Base-by-base conservation (phyloP, 768 basidiomycete species). In the Kwoniella dejecticola region DNA sequence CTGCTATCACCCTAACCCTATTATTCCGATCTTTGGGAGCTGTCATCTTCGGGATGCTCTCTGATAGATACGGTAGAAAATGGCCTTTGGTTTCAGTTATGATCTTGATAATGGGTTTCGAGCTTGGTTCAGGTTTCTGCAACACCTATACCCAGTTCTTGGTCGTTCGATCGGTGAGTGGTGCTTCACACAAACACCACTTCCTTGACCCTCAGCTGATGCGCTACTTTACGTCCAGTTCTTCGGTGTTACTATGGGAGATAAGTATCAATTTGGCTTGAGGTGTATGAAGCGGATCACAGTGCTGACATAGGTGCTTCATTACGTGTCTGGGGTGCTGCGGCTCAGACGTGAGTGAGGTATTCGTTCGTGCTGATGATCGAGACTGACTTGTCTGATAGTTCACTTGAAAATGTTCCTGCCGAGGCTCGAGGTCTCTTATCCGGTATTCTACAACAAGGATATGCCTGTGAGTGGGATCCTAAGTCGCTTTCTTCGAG, bases 41-140 rank as follows among this genome's bases (percentile, higher is more conserved):
- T 2, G 63, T 91, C 49, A 80, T 92, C 67, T 93, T 95, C 67
- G 92, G 91, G 46, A 76, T 92, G 42, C 69, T 88, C n/a, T 89
- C 89, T 1, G 94, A 96, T 76, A 85, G 94, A 3, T 95, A 82
- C 76, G 94, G 94, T 3, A 85, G 94, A 27, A 95, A 94, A 82
- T 98, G 92, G 92, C 92, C 92, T 3, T 82, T 68, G 4, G 70
- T 68, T 40, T 17, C 24, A n/a, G 65, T 64, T 38, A 82, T 94
- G 21, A 45, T 91, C 24, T 73, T 93, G 47, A 84, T 91, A 63
- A 82, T 84, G 13, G 75, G 84, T 4, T 84, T 96, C 53, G 86
- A 92, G 71, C 84, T 96, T 23, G 89, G 86, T 0, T 86, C 86
- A 0, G 87, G 89, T 26, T 97, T 94, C 79, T 86, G 87, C 42